Base-by-base conservation (phyloP, 441 rosid species). In the Populus hybrid region DNA sequence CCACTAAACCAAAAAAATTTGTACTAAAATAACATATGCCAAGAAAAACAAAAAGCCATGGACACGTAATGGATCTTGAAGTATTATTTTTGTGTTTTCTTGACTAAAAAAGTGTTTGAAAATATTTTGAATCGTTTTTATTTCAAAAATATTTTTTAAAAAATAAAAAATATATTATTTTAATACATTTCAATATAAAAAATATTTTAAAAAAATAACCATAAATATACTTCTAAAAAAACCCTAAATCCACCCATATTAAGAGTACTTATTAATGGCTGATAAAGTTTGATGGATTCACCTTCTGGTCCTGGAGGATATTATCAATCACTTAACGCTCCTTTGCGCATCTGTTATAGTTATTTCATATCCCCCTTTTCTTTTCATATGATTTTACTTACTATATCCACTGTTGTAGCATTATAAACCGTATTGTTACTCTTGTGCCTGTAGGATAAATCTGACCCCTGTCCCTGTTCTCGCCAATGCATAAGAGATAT, bases 11-110 rank as follows among this genome's bases (percentile, higher is more conserved):
- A 35, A 66, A 78, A 78, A 66, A 19, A 46, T 67, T 73, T 73
- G 46, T 78, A 21, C 42, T 5, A 68, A 79, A 74, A 68, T 36
- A 79, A 70, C 69, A 32, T 14, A 79, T 32, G 64, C 18, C 7
- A 79, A 70, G 40, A 70, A 75, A 30, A 74, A 69, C 64, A 72
- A 76, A 34, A 34, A 6, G 36, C 73, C 72, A 64, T 75, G 42
- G 75, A 67, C 73, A 70, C 6, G 7, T 67, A 79, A 63, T 75
- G 70, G 64, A 30, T 72, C n/a, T 75, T 67, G 46, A 79, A 82
- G 75, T 68, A 75, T 57, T 79, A 79, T 79, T 79, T 79, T 2
- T 24, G 11, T 69, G 23, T 23, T 23, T 23, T 23, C 23, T 23
- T 23, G 23, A 23, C 23, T 26, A 26, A 26, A 26, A 26, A 26